Percentiles rank a stretch among this genome's conserved stretches.
phyloP scores from a whole-genome alignment of 129 eudicot genomes.

The Arctium lappa region DNA sequence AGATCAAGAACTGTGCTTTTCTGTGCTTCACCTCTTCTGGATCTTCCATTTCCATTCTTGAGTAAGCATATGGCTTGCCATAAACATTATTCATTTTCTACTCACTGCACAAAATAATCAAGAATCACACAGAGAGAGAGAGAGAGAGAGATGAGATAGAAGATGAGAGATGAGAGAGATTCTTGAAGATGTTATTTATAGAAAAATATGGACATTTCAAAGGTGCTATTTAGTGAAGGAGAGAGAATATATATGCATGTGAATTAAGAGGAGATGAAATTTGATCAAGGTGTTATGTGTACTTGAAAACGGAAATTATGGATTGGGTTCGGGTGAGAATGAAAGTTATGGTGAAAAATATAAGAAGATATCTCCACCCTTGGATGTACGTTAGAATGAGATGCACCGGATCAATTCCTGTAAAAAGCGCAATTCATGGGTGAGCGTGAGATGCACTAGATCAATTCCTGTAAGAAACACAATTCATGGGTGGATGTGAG shows the following conservation, averaged over 20 bases:
- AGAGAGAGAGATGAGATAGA: neutral
- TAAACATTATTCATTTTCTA: conserved; percentile 8
- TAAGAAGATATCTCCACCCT: too few relatives aligned
- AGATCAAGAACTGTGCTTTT: conserved; percentile 54
- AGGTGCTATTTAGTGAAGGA: neutral
- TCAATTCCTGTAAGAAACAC: too few relatives aligned
- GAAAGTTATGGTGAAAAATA: too few relatives aligned
- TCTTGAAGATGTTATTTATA: conserved; percentile 24
- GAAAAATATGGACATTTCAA: neutral
- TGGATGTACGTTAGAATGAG: too few relatives aligned
- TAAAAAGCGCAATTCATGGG: too few relatives aligned
- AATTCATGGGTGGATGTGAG: too few relatives aligned
- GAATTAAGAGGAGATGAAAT: neutral
- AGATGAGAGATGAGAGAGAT: neutral
- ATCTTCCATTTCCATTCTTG: conserved; percentile 52
- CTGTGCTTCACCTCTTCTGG: conserved; percentile 48
- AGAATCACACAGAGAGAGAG: neutral
- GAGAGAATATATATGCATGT: neutral
- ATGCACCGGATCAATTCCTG: too few relatives aligned
- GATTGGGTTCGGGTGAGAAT: too few relatives aligned
- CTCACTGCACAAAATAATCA: neutral
- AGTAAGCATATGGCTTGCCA: conserved; percentile 34
- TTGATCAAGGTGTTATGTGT: neutral
- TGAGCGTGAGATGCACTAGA: too few relatives aligned
- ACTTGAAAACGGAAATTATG: too few relatives aligned